A percentile compares a stretch with the other conserved stretches of the same genome.
Evolutionary conservation across 2,329 filamentous ascomycete species (phyloP).

Genomic region (Cercospora sesami): DNA sequence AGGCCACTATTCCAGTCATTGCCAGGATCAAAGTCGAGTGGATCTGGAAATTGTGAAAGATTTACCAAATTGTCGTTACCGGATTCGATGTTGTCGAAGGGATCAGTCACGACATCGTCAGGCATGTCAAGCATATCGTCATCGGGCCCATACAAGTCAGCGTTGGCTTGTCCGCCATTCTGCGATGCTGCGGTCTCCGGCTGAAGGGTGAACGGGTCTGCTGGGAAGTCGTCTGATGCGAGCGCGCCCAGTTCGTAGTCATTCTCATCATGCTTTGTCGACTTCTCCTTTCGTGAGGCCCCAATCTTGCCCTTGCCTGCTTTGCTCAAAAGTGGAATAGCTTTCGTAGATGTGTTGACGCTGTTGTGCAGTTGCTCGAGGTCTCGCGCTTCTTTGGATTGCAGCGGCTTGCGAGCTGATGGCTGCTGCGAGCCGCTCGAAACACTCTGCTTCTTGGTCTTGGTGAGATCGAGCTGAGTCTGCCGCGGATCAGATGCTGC

Average conservation of each 20-base stretch:
- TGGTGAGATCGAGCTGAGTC: constrained; percentile 32
- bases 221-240: constrained; percentile 20
- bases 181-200: constrained; percentile 2
- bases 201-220: neutral
- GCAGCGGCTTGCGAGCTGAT: constrained; percentile 8
- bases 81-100: neutral
- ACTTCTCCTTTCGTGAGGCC: neutral
- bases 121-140: constrained; percentile 29
- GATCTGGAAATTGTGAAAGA: neutral
- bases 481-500: constrained; percentile 30
- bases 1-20: neutral
- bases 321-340: constrained; percentile 17
- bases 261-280: constrained; percentile 6
- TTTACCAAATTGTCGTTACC: neutral
- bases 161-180: neutral
- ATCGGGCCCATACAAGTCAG: constrained; percentile 5
- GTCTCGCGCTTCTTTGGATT: constrained; percentile 22
- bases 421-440: neutral
- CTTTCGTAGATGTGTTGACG: constrained; percentile 26
- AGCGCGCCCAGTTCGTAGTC: constrained; percentile 28
- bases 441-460: constrained; percentile 24
- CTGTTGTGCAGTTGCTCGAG: constrained; percentile 33
- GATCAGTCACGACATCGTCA: neutral
- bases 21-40: neutral
- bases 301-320: neutral